A percentile compares a stretch with the other conserved stretches of the same genome.
phyloP scores from a whole-genome alignment of 345 rosid genomes.

The Carallia pectinifolia region DNA sequence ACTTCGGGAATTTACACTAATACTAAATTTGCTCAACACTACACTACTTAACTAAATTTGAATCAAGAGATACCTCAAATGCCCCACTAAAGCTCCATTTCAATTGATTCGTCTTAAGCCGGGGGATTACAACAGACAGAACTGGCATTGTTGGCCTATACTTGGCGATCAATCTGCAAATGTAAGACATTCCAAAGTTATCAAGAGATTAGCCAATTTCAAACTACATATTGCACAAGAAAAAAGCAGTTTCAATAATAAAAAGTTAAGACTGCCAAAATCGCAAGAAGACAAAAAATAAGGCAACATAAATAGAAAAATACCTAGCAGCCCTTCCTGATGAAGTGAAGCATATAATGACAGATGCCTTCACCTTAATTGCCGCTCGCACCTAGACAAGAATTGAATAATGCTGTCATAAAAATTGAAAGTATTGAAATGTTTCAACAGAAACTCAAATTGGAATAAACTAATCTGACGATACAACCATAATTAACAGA shows the following conservation, averaged over 20 bases:
- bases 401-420: neutral
- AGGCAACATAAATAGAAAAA: neutral
- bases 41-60: neutral
- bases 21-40: neutral
- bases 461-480: conserved; percentile 5
- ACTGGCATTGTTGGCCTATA: conserved; percentile 99
- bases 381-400: conserved; percentile 82
- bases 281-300: neutral
- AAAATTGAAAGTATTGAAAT: neutral
- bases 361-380: conserved; percentile 97
- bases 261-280: neutral
- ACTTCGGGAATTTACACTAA: neutral
- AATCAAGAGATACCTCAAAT: conserved; percentile 58
- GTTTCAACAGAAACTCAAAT: conserved; percentile 1
- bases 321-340: conserved; percentile 99
- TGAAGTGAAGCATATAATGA: conserved; percentile 93
- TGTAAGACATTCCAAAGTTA: neutral
- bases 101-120: conserved; percentile 93
- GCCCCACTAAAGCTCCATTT: conserved; percentile 99
- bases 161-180: conserved; percentile 87
- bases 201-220: neutral
- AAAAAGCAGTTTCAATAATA: neutral
- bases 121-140: conserved; percentile 92
- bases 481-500: neutral
- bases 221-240: neutral